Evolutionary conservation across 2,329 filamentous ascomycete species (phyloP), one percentile per base, ranked within the genome.

Genomic region (Pseudohalonectria lignicola): DNA sequence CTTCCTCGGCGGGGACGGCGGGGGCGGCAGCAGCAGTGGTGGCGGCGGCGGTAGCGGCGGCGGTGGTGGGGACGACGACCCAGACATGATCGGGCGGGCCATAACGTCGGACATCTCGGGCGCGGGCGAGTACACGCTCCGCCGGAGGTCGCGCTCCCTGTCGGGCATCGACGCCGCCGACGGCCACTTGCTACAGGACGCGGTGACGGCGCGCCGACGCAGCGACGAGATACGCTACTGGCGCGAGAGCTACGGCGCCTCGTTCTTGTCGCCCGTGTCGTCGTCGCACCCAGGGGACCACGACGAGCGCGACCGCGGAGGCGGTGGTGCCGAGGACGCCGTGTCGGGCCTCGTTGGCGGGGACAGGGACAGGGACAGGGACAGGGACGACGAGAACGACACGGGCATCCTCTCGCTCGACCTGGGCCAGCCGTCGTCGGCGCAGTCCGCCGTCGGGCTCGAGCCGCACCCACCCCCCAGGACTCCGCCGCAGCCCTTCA

Each of bases 221-320:
- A 79, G 74, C 49, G 74, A 76, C 39, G 76, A 81, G 52, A 77
- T 79, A 29, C 68, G 72, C 11, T 76, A 74, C 48, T 79, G 76
- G 74, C 65, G 76, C 42, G 69, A 74, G 48, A 79, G 75, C 43
- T 74, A 76, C 44, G 69, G 67, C 33, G 64, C 29, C 19, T 39
- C 62, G 1, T 59, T 69, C 36, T 51, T 67, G 39, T 76, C 73
- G 6, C 70, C 71, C 0, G 54, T 69, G 23, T 69, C 71, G 4
- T 72, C 71, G 7, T 34, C 19, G 12, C 21, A 41, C 8, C 35
- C 35, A 12, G 25, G 18, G 21, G 33, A 42, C 18, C 16, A 48
- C 16, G 49, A 48, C 33, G 37, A 39, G 31, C n/a, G n/a, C n/a
- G n/a, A 36, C 45, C 19, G 40, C n/a, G n/a, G 52, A 15, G 53